These are phyloP conservation scores for Hypholoma fasciculare DNA, from an alignment of 768 basidiomycete species.

Conservation along the genomic window DNA sequence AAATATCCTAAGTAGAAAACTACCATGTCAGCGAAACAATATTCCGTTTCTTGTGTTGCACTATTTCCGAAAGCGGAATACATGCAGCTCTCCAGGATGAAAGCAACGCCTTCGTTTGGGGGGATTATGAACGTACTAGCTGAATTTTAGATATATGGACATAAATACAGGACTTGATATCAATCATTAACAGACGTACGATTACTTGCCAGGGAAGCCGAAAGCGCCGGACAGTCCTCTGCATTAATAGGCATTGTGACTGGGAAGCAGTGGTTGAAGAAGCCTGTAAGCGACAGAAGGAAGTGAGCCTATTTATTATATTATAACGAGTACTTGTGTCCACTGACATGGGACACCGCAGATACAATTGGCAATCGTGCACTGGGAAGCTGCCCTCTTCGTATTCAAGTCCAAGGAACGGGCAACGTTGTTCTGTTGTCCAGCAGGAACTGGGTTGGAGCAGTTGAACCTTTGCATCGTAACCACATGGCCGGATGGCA, in stretches of 20 bases:
- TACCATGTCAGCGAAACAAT: constrained; percentile 2
- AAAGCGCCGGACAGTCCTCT: constrained; percentile 3
- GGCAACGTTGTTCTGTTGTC: background rate
- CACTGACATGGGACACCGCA: constrained; percentile 10
- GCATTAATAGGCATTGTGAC: background rate
- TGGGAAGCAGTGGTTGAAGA: constrained; percentile 1
- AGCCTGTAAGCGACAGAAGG: background rate
- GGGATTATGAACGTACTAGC: background rate
- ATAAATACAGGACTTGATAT: background rate
- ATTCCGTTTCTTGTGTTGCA: background rate
- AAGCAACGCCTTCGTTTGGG: background rate
- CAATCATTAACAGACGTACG: constrained; percentile 1
- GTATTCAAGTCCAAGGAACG: background rate
- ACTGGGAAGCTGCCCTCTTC: constrained; percentile 6
- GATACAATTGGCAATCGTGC: constrained; percentile 7
- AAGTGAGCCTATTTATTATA: background rate
- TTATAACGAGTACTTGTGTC: no score
- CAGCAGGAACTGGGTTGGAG: background rate
- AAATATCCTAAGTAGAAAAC: background rate
- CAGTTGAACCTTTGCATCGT: constrained; percentile 13
- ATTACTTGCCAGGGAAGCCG: background rate
- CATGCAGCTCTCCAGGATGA: background rate
- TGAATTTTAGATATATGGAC: background rate
- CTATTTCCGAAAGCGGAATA: background rate
- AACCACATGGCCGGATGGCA: background rate